These are phyloP conservation scores for Grigorovia transvaalensis DNA, from an alignment of 805 yeast genomes.

Conservation along the genomic window DNA sequence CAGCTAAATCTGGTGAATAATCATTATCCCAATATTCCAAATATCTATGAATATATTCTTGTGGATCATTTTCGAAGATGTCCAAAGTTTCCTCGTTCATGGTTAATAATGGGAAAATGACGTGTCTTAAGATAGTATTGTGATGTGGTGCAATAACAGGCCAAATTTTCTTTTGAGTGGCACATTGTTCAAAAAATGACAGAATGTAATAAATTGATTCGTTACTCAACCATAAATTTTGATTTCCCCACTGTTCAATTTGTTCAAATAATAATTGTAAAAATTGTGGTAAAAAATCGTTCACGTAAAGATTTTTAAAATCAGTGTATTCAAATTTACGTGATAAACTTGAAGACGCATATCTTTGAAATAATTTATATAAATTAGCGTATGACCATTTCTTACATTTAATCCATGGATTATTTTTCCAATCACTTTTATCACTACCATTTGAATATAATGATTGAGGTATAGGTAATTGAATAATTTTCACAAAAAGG, in stretches of 20 bases:
- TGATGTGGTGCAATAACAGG: conserved; percentile 52
- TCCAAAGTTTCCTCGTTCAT: conserved; percentile 61
- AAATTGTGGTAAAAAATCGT: conserved; percentile 63
- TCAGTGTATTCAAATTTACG: conserved; percentile 46
- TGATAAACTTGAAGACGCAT: conserved; percentile 42
- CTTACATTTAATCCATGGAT: conserved; percentile 64
- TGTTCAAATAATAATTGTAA: conserved; percentile 52
- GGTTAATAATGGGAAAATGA: conserved; percentile 66
- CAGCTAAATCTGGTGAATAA: conserved; percentile 67
- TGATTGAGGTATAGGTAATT: conserved; percentile 36
- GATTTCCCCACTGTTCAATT: conserved; percentile 63
- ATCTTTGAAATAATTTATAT: conserved; percentile 59
- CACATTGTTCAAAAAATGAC: conserved; percentile 50
- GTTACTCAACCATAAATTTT: conserved; percentile 57
- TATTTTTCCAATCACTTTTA: conserved; percentile 43
- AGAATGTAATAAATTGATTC: conserved; percentile 57
- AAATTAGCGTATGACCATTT: conserved; percentile 86
- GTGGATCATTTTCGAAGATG: conserved; percentile 76
- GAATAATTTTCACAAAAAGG: conserved; percentile 59
- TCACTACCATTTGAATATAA: conserved; percentile 28
- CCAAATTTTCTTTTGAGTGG: conserved; percentile 57
- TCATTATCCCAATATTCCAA: conserved; percentile 56
- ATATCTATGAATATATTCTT: conserved; percentile 69
- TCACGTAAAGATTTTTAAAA: conserved; percentile 46
- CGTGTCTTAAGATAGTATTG: conserved; percentile 53